phyloP scores from a whole-genome alignment of 2,329 filamentous ascomycete genomes.

The Daldinia eschscholtzii region DNA sequence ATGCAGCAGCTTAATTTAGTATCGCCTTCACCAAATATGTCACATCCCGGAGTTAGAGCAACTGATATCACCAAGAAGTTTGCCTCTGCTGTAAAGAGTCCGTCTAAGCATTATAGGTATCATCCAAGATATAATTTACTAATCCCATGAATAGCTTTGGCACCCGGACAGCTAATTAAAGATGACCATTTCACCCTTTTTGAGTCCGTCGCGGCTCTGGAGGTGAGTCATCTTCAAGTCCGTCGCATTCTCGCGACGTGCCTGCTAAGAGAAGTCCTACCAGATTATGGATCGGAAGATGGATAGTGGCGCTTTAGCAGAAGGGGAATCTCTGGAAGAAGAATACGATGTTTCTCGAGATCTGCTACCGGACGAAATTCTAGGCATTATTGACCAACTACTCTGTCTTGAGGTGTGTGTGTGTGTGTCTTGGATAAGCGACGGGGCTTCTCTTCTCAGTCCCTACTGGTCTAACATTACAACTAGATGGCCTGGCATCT shows the following conservation, averaged over 20 bases:
- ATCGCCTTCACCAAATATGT: constrained; percentile 58
- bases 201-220: constrained; percentile 89
- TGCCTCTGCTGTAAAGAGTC: constrained; percentile 65
- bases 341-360: constrained; percentile 79
- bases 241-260: constrained; percentile 48
- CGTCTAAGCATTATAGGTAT: constrained; percentile 40
- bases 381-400: constrained; percentile 95
- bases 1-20: constrained; percentile 46
- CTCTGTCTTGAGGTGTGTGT: constrained; percentile 81
- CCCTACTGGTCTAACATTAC: constrained; percentile 18
- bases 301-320: constrained; percentile 89
- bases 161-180: constrained; percentile 87
- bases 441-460: not conserved
- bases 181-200: constrained; percentile 95
- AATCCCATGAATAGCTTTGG: constrained; percentile 68
- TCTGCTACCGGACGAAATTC: constrained; percentile 80
- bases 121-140: constrained; percentile 38
- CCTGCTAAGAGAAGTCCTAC: constrained; percentile 14
- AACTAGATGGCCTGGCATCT: constrained; percentile 92
- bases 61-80: constrained; percentile 72
- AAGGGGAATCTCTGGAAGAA: constrained; percentile 85
- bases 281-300: constrained; percentile 99
- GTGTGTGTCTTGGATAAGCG: constrained; percentile 37
- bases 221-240: constrained; percentile 58
- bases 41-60: constrained; percentile 64